phyloP scores from a whole-genome alignment of 352 stramenopile species.

The Phytophthora pistaciae region DNA sequence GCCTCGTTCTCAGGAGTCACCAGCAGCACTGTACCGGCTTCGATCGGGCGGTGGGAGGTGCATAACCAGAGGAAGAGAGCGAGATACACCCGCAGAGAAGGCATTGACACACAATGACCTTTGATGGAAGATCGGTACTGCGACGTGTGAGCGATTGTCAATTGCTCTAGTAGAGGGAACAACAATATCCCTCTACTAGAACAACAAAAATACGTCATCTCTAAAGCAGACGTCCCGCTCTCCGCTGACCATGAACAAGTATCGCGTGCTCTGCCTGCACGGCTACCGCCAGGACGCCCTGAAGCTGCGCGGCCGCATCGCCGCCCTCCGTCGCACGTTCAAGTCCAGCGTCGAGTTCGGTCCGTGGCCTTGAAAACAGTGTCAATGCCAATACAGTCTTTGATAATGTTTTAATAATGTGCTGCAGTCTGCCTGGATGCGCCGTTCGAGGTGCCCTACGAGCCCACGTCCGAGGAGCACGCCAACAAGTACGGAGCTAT shows the following conservation, averaged over 20 bases:
- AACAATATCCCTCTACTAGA: too few relatives aligned
- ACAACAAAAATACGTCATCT: too few relatives aligned
- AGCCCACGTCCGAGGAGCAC: conserved; percentile 68
- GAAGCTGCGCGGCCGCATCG: conserved; percentile 80
- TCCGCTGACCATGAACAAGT: conserved; percentile 45
- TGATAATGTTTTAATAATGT: neutral
- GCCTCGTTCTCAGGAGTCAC: conserved; percentile 41
- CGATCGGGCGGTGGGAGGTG: neutral
- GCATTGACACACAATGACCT: conserved; percentile 28
- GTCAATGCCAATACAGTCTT: conserved; percentile 3
- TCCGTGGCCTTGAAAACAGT: conserved; percentile 28
- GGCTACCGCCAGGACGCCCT: conserved; percentile 82
- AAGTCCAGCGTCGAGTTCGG: conserved; percentile 87
- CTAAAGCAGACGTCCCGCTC: too few relatives aligned
- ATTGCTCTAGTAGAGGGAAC: too few relatives aligned
- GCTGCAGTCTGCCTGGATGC: conserved; percentile 78
- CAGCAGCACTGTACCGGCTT: conserved; percentile 11
- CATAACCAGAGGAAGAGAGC: conserved; percentile 20
- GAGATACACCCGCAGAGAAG: conserved; percentile 6
- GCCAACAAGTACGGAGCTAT: conserved; percentile 38
- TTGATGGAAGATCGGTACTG: conserved; percentile 33
- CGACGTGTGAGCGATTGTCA: too few relatives aligned
- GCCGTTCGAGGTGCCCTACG: conserved; percentile 76
- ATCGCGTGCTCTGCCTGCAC: conserved; percentile 86
- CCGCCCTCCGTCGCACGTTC: conserved; percentile 73